These are phyloP conservation scores for Gracilariopsis chorda DNA, from an alignment of 23 red algal species.

Conservation along the genomic window DNA sequence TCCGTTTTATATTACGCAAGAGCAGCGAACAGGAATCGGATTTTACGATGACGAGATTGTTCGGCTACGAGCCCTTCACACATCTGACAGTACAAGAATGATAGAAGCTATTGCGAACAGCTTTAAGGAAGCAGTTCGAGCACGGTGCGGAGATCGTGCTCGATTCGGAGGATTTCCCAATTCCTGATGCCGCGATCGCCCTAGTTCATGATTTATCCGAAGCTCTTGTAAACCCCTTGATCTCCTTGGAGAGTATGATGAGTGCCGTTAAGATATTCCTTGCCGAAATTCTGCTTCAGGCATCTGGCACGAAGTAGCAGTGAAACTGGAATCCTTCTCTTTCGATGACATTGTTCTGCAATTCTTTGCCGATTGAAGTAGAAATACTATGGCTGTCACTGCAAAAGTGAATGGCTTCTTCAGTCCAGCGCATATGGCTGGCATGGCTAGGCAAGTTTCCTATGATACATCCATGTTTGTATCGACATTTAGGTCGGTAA, in stretches of 20 bases:
- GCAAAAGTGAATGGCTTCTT: not conserved
- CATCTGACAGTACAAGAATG: not conserved
- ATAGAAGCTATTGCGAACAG: not conserved
- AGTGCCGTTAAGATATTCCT: not conserved
- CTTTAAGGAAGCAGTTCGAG: constrained; percentile 5
- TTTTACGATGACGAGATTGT: constrained; percentile 31
- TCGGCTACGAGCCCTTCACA: not conserved
- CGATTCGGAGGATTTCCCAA: constrained; percentile 16
- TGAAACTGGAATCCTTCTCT: constrained; percentile 17
- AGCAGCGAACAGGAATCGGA: not conserved
- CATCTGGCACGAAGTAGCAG: constrained; percentile 15
- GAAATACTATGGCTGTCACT: constrained; percentile 29
- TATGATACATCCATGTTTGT: constrained; percentile 10
- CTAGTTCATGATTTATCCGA: constrained; percentile 32
- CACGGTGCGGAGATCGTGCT: not conserved
- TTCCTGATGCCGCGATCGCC: constrained; percentile 32
- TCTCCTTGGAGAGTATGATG: not conserved
- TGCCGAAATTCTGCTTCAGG: constrained; percentile 1
- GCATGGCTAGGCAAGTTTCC: constrained; percentile 24
- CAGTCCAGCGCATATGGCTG: not conserved
- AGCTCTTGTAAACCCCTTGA: not conserved
- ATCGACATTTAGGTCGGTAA: not conserved
- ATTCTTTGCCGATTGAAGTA: not conserved
- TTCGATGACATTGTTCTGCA: constrained; percentile 31
- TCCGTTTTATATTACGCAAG: constrained; percentile 11